Evolutionary conservation across 495 filamentous ascomycete genomes (phyloP).

Genomic region (Aspergillus nanangensis): DNA sequence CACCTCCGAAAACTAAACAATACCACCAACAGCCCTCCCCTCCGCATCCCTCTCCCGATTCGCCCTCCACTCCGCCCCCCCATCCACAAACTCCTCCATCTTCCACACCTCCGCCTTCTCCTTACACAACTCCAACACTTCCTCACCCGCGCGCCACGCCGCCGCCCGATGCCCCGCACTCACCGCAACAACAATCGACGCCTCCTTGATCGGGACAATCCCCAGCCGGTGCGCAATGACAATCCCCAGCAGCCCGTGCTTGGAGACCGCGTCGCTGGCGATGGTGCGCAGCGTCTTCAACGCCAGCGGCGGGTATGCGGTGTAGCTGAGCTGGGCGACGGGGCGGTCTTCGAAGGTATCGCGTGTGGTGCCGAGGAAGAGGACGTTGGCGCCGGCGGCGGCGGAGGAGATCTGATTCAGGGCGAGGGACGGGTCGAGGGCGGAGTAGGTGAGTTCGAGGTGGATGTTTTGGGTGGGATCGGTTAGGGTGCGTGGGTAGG

Average conservation of each 20-base stretch:
- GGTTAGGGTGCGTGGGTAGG: conserved; percentile 36
- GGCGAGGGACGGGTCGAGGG: conserved; percentile 54
- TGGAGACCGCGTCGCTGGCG: conserved; percentile 49
- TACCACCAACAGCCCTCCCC: conserved; percentile 7
- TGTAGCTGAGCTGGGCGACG: conserved; percentile 77
- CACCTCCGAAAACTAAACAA: background rate
- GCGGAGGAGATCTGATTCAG: conserved; percentile 70
- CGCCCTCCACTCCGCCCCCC: conserved; percentile 79
- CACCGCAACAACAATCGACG: conserved; percentile 88
- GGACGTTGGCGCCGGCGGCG: conserved; percentile 79
- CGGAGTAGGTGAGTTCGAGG: conserved; percentile 51
- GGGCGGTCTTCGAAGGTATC: conserved; percentile 72
- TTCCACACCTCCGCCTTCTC: conserved; percentile 92
- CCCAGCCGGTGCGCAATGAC: conserved; percentile 86
- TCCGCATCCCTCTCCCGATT: conserved; percentile 72
- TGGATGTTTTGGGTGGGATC: conserved; percentile 31
- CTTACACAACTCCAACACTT: conserved; percentile 85
- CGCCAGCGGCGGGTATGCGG: conserved; percentile 72
- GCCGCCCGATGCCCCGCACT: conserved; percentile 80
- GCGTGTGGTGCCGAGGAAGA: conserved; percentile 87
- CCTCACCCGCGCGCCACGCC: conserved; percentile 86
- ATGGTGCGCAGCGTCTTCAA: conserved; percentile 72
- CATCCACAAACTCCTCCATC: conserved; percentile 83
- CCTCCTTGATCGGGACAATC: conserved; percentile 78
- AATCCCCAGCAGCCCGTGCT: conserved; percentile 63